Evolutionary conservation across 2,329 filamentous ascomycete genomes (phyloP).

Genomic region (Scleromitrula shiraiana): DNA sequence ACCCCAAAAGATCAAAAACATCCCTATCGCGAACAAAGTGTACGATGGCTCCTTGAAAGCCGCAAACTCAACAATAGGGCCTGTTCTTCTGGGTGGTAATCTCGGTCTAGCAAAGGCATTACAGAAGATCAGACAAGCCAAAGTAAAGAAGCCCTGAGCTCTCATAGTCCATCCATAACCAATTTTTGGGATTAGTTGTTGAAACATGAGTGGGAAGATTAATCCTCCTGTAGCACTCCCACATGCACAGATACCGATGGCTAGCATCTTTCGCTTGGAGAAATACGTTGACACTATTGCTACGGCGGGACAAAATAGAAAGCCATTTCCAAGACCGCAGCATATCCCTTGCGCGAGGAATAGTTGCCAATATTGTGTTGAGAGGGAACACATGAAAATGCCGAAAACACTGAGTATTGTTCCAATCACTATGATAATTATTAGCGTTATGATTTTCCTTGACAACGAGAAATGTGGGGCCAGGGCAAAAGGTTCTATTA

Average conservation of each 20-base stretch:
- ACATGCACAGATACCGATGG: conserved; percentile 31
- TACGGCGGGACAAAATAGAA: conserved; percentile 34
- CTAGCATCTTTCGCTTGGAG: conserved; percentile 31
- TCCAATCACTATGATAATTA: no score
- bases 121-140: conserved; percentile 30
- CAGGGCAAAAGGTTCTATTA: no score
- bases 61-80: conserved; percentile 36
- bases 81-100: conserved; percentile 34
- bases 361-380: conserved; percentile 35
- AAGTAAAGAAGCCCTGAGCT: conserved; percentile 38
- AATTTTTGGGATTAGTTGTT: conserved; percentile 33
- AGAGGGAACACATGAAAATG: conserved; percentile 34
- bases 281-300: conserved; percentile 37
- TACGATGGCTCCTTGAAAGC: conserved; percentile 39
- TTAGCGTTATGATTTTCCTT: no score
- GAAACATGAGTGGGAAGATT: conserved; percentile 37
- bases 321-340: conserved; percentile 35
- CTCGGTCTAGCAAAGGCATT: conserved; percentile 35
- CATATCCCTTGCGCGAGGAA: conserved; percentile 38
- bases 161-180: conserved; percentile 41
- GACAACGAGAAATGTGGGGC: no score
- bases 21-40: conserved; percentile 37
- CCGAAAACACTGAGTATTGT: conserved; percentile 31
- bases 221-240: conserved; percentile 36
- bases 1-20: conserved; percentile 35